These are phyloP conservation scores for Eucalyptus pauciflora DNA, from an alignment of 345 rosid species.

Conservation along the genomic window DNA sequence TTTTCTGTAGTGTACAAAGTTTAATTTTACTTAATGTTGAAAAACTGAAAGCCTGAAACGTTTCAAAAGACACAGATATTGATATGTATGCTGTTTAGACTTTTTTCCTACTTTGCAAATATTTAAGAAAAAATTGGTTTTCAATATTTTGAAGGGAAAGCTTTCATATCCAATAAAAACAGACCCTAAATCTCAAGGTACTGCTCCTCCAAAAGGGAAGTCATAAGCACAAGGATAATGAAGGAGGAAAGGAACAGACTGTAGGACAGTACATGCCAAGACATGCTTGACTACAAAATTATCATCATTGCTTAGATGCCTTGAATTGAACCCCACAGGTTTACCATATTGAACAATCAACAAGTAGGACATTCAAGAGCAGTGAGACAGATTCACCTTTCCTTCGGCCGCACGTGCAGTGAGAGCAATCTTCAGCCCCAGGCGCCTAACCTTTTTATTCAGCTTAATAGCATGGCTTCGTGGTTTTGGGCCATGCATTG, in stretches of 20 bases:
- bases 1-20: background rate
- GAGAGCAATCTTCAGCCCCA: conserved; percentile 87
- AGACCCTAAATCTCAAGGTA: background rate
- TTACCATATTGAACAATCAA: background rate
- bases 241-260: background rate
- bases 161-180: background rate
- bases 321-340: background rate
- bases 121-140: background rate
- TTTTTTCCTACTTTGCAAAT: background rate
- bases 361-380: background rate
- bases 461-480: conserved; percentile 86
- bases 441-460: conserved; percentile 85
- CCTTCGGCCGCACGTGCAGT: conserved; percentile 95
- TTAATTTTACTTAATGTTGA: background rate
- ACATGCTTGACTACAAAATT: background rate
- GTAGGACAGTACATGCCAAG: background rate
- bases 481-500: conserved; percentile 92
- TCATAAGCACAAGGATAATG: background rate
- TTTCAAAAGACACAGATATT: background rate
- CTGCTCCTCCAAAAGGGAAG: background rate
- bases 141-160: background rate
- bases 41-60: background rate
- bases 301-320: background rate
- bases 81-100: background rate
- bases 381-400: conserved; percentile 31